These are phyloP conservation scores for Termitomyces sp. DNA, from an alignment of 768 basidiomycete species.

Conservation along the genomic window DNA sequence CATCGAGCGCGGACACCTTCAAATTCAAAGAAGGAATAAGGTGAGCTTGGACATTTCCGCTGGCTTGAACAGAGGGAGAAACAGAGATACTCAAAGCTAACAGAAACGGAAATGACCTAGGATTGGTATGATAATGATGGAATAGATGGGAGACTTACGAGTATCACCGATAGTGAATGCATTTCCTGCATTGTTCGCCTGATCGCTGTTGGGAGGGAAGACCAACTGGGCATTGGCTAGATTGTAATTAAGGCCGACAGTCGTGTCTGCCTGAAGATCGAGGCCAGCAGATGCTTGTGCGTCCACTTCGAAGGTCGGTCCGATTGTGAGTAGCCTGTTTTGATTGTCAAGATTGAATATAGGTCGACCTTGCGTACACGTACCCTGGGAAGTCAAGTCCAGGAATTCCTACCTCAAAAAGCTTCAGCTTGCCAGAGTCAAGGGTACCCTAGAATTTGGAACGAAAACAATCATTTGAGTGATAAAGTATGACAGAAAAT, in stretches of 20 bases:
- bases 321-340: conserved; percentile 38
- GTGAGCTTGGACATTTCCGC: conserved; percentile 39
- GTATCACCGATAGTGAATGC: conserved; percentile 33
- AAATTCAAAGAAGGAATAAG: conserved; percentile 44
- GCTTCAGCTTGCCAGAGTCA: conserved; percentile 34
- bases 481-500: not conserved
- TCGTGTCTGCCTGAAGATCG: conserved; percentile 32
- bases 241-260: conserved; percentile 38
- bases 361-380: not conserved
- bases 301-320: conserved; percentile 41
- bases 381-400: conserved; percentile 48
- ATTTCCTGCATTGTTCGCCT: conserved; percentile 12
- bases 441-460: conserved; percentile 24
- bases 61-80: conserved; percentile 32
- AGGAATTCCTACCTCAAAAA: conserved; percentile 38
- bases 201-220: conserved; percentile 34
- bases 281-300: conserved; percentile 29
- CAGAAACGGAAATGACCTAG: not conserved
- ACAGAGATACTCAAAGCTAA: conserved; percentile 37
- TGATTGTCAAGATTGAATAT: not conserved
- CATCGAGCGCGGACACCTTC: conserved; percentile 35
- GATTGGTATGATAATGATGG: not conserved
- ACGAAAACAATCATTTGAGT: not conserved
- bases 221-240: conserved; percentile 33
- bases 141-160: conserved; percentile 25